phyloP scores from a whole-genome alignment of 441 rosid species.

The Pelargonium myrrhifolium region DNA sequence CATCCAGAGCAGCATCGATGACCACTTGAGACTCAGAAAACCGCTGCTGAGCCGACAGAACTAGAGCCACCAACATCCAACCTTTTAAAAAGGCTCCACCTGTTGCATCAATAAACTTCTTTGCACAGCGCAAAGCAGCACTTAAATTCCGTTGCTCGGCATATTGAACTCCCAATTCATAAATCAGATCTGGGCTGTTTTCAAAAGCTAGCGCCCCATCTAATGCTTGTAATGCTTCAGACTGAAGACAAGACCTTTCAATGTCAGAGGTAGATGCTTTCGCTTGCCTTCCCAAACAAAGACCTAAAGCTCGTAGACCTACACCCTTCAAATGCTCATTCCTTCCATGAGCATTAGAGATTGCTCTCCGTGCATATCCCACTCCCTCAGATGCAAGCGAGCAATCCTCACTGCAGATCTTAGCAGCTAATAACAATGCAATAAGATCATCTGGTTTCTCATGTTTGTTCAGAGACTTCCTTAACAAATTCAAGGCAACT shows the following conservation, averaged over 20 bases:
- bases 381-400: constrained; percentile 75
- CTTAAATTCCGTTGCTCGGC: constrained; percentile 80
- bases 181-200: constrained; percentile 56
- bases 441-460: constrained; percentile 63
- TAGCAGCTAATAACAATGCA: constrained; percentile 68
- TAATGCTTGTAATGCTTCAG: constrained; percentile 69
- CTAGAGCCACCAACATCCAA: constrained; percentile 76
- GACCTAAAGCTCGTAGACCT: constrained; percentile 60
- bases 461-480: constrained; percentile 72
- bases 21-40: constrained; percentile 82
- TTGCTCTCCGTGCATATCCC: constrained; percentile 58
- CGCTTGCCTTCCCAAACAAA: constrained; percentile 76
- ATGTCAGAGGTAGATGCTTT: constrained; percentile 67
- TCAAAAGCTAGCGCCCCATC: constrained; percentile 60
- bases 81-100: constrained; percentile 81
- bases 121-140: constrained; percentile 59
- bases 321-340: constrained; percentile 73
- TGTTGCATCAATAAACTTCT: constrained; percentile 60
- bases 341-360: constrained; percentile 44
- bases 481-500: constrained; percentile 58
- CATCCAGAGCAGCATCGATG: constrained; percentile 84
- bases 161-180: constrained; percentile 72
- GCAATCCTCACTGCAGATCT: constrained; percentile 67
- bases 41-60: constrained; percentile 80
- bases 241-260: constrained; percentile 71